Conservation (phyloP, 352 stramenopile species). For the Phytophthora sp. region DNA sequence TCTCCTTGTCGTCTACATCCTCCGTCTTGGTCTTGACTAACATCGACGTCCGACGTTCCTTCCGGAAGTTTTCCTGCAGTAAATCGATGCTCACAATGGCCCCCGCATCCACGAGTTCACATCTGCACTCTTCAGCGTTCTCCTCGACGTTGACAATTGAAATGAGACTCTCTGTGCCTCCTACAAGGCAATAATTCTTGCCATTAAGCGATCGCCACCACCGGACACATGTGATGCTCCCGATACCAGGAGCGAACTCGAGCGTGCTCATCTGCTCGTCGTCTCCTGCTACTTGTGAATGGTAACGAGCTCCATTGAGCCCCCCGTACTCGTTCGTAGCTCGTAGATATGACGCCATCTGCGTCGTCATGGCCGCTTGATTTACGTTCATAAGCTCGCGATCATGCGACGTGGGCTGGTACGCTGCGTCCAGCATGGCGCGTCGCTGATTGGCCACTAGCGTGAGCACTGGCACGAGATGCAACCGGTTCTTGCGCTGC, state of each 20-base stretch:
- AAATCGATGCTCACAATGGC: slow-evolving; percentile 79
- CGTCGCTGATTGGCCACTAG: slow-evolving; percentile 66
- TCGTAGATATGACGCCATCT: slow-evolving; percentile 86
- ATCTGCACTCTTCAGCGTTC: slow-evolving; percentile 85
- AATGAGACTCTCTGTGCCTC: slow-evolving; percentile 75
- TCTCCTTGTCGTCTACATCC: slow-evolving; percentile 39
- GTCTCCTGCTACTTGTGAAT: slow-evolving; percentile 82
- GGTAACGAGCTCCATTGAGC: slow-evolving; percentile 81
- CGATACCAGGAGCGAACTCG: slow-evolving; percentile 79
- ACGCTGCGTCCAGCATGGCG: slow-evolving; percentile 61
- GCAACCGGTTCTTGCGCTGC: slow-evolving; percentile 75
- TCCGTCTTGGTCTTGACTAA: slow-evolving; percentile 69
- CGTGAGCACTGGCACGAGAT: slow-evolving; percentile 72
- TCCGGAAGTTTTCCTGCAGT: slow-evolving; percentile 77
- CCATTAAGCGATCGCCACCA: slow-evolving; percentile 88
- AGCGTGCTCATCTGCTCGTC: slow-evolving; percentile 87
- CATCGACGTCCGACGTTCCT: slow-evolving; percentile 83
- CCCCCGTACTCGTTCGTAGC: slow-evolving; percentile 82
- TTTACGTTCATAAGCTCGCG: slow-evolving; percentile 77
- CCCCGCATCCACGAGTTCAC: slow-evolving; percentile 70
- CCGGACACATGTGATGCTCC: slow-evolving; percentile 62
- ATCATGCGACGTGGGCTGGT: slow-evolving; percentile 53
- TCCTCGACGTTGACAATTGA: slow-evolving; percentile 89
- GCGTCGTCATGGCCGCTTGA: slow-evolving; percentile 75
- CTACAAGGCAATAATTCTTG: slow-evolving; percentile 87